Evolutionary conservation across 2,329 filamentous ascomycete species (phyloP).

Genomic region (Ophiostoma australiae): DNA sequence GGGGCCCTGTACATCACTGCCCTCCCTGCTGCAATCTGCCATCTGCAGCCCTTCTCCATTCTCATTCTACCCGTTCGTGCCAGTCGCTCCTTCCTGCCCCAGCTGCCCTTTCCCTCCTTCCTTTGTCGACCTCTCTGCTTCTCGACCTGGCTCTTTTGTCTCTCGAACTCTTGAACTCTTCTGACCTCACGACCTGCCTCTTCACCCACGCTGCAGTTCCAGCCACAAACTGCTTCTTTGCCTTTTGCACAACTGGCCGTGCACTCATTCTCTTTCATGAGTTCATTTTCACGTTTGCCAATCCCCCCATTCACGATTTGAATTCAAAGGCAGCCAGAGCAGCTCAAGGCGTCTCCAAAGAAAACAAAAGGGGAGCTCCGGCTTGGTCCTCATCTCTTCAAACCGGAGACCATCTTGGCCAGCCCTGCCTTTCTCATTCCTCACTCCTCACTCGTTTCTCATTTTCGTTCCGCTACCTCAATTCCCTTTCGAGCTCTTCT

Average conservation of each 20-base stretch:
- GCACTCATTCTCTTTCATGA: not conserved
- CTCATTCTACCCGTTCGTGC: not conserved
- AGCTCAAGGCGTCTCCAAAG: not conserved
- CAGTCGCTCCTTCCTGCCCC: not conserved
- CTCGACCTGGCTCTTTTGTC: not conserved
- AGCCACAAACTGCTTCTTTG: not conserved
- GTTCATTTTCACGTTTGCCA: not conserved
- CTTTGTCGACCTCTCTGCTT: not conserved
- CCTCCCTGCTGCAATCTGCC: slow-evolving; percentile 4
- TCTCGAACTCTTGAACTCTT: not conserved
- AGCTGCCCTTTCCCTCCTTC: not conserved
- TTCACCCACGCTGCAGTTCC: slow-evolving; percentile 3
- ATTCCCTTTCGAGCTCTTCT: not conserved
- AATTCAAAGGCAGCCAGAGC: not conserved
- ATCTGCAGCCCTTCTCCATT: not conserved
- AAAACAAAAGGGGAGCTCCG: not conserved
- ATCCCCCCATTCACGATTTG: not conserved
- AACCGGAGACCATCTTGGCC: not conserved
- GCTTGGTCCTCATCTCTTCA: not conserved
- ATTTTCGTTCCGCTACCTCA: not conserved
- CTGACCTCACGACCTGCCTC: slow-evolving; percentile 3
- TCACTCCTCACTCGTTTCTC: not conserved
- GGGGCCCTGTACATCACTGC: slow-evolving; percentile 10
- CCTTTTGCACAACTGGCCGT: not conserved
- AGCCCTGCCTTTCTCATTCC: not conserved